These are phyloP conservation scores for Acanthochlamys bracteata DNA, from an alignment of 106 monocot species.

Conservation along the genomic window DNA sequence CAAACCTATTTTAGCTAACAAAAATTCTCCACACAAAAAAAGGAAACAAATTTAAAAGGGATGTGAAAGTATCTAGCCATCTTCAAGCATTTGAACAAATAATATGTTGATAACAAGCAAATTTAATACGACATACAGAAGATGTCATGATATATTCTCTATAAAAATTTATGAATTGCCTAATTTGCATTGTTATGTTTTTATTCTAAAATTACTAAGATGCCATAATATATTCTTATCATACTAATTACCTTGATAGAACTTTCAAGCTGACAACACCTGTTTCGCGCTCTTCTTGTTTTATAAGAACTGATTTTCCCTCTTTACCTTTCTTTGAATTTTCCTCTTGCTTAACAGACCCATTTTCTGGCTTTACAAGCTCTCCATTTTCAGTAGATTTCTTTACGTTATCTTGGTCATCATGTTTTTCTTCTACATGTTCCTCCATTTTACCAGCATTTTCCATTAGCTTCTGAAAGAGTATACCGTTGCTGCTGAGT, in stretches of 20 bases:
- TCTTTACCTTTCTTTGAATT: conserved; percentile 36
- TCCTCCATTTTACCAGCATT: conserved; percentile 99
- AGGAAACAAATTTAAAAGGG: too few relatives aligned
- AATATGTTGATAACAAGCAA: too few relatives aligned
- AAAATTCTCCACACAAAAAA: too few relatives aligned
- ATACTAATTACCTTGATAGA: conserved; percentile 67
- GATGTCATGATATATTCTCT: too few relatives aligned
- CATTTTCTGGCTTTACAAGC: conserved; percentile 13
- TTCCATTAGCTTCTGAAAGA: conserved; percentile 97
- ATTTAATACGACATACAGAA: too few relatives aligned
- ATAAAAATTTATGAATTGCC: too few relatives aligned
- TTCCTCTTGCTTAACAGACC: conserved; percentile 15
- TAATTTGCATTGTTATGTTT: too few relatives aligned
- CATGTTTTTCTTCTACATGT: conserved; percentile 47
- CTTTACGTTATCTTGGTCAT: conserved; percentile 12
- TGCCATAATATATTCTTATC: too few relatives aligned
- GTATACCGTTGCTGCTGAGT: conserved; percentile 49
- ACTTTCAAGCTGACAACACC: conserved; percentile 80
- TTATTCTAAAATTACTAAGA: too few relatives aligned
- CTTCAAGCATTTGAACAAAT: too few relatives aligned
- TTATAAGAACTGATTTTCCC: conserved; percentile 74
- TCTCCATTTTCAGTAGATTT: conserved; percentile 35
- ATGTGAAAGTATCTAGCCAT: too few relatives aligned
- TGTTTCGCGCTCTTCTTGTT: conserved; percentile 94
- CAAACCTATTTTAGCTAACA: too few relatives aligned